Conservation (phyloP, 306 rosid genomes). For the Ormosia emarginata region DNA sequence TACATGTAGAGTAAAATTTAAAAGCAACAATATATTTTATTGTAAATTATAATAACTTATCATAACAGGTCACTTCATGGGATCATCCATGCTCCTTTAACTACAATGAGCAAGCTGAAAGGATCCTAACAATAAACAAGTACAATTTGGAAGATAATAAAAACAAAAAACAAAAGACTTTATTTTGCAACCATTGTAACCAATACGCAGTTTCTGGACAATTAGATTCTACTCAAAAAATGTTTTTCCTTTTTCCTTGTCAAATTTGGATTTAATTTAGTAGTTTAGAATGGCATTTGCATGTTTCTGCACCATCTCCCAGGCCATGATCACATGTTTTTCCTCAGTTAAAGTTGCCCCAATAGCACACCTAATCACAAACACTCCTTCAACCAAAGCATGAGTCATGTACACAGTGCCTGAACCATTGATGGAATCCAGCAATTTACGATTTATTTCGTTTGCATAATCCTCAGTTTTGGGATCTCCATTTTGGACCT, state of each 20-base stretch:
- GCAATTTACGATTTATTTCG: constrained; percentile 28
- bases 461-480: constrained; percentile 11
- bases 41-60: too few relatives aligned
- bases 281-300: constrained; percentile 15
- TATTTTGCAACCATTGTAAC: not conserved
- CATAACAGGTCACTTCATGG: too few relatives aligned
- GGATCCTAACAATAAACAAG: too few relatives aligned
- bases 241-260: not conserved
- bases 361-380: constrained; percentile 40
- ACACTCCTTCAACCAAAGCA: constrained; percentile 33
- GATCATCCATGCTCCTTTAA: too few relatives aligned
- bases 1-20: too few relatives aligned
- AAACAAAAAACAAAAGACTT: too few relatives aligned
- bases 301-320: constrained; percentile 46
- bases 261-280: not conserved
- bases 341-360: constrained; percentile 49
- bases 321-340: constrained; percentile 27
- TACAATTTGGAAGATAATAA: too few relatives aligned
- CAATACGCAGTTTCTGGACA: not conserved
- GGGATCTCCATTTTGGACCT: not conserved
- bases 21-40: too few relatives aligned
- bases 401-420: constrained; percentile 52
- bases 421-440: constrained; percentile 43
- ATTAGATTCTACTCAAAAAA: too few relatives aligned
- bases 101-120: too few relatives aligned